Percentiles rank a stretch among this genome's conserved stretches.
phyloP scores from a whole-genome alignment of 2,329 filamentous ascomycete genomes.

The Sclerotinia trifoliorum region DNA sequence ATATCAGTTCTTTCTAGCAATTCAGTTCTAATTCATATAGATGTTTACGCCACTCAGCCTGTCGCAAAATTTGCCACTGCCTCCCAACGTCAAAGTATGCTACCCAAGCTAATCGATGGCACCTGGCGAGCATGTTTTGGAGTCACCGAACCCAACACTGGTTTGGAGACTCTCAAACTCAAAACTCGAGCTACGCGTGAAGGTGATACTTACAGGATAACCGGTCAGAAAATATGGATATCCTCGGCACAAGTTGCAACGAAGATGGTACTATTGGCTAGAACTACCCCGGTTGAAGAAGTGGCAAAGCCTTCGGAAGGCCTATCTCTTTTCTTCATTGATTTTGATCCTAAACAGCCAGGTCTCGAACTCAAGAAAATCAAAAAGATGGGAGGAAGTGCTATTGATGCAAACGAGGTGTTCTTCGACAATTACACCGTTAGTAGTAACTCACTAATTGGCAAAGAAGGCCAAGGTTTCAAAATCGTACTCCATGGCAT shows the following conservation, averaged over 20 bases:
- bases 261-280: constrained; percentile 80
- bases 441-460: constrained; percentile 63
- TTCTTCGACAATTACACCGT: constrained; percentile 81
- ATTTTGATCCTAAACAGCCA: constrained; percentile 61
- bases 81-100: constrained; percentile 60
- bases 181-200: constrained; percentile 62
- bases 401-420: constrained; percentile 82
- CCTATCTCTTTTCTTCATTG: constrained; percentile 77
- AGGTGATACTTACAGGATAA: constrained; percentile 62
- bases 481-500: constrained; percentile 76
- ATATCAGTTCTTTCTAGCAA: background rate
- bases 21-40: constrained; percentile 21
- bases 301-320: constrained; percentile 70
- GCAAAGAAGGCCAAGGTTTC: constrained; percentile 73
- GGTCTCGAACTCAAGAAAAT: constrained; percentile 61
- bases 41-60: constrained; percentile 73
- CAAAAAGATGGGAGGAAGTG: constrained; percentile 81
- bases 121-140: constrained; percentile 75
- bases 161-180: constrained; percentile 73
- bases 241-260: constrained; percentile 78
- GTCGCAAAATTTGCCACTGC: constrained; percentile 69
- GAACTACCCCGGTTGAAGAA: constrained; percentile 69
- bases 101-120: constrained; percentile 71
- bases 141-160: constrained; percentile 80
- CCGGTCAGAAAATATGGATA: constrained; percentile 87